phyloP scores from a whole-genome alignment of 768 basidiomycete genomes.

The Chalciporus pseudorubinellus region DNA sequence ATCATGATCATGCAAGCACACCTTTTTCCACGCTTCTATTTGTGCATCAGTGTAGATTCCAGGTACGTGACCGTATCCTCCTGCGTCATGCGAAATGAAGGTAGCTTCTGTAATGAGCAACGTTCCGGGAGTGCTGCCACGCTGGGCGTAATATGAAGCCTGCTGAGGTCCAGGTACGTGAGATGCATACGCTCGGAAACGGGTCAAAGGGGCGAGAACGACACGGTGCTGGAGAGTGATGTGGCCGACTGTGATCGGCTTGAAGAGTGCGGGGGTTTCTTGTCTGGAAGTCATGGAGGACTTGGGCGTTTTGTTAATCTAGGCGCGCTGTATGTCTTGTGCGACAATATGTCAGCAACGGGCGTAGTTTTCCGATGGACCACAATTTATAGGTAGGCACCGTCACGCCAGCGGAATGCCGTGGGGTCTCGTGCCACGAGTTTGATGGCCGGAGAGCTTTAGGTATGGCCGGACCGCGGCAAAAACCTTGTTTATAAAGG shows the following conservation, averaged over 20 bases:
- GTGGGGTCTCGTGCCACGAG: too few species aligned
- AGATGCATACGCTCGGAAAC: conserved; percentile 36
- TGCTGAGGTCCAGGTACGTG: conserved; percentile 38
- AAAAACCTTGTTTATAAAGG: too few species aligned
- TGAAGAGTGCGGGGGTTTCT: conserved; percentile 36
- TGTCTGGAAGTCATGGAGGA: not conserved
- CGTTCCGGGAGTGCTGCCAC: conserved; percentile 18
- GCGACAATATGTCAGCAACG: too few species aligned
- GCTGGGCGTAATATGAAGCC: conserved; percentile 47
- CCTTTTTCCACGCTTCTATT: not conserved
- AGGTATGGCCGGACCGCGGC: too few species aligned
- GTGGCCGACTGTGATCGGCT: conserved; percentile 42
- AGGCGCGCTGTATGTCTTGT: too few species aligned
- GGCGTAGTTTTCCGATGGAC: too few species aligned
- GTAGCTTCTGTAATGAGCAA: not conserved
- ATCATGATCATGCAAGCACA: too few species aligned
- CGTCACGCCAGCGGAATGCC: too few species aligned
- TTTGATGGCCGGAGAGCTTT: too few species aligned
- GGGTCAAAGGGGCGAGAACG: conserved; percentile 53
- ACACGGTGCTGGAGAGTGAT: conserved; percentile 46
- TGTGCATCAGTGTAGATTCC: not conserved
- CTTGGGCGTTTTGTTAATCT: too few species aligned
- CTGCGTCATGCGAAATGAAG: not conserved
- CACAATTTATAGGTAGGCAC: too few species aligned
- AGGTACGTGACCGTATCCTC: not conserved